These are phyloP conservation scores for Claviceps humidiphila DNA, from an alignment of 2,329 filamentous ascomycete genomes.

Conservation along the genomic window DNA sequence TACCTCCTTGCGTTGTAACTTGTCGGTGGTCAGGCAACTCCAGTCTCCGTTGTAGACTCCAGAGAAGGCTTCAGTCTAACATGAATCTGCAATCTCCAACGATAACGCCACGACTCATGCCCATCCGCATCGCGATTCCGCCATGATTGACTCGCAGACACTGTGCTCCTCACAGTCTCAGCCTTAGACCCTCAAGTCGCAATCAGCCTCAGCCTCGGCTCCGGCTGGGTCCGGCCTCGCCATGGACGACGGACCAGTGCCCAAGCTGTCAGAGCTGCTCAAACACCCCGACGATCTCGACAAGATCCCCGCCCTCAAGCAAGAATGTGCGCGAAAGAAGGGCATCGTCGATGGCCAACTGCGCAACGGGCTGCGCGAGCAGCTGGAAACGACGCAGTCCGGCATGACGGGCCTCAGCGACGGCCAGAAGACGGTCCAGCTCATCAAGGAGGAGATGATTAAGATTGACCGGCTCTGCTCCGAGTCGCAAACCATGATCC, in stretches of 20 bases:
- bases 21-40: no score
- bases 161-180: background rate
- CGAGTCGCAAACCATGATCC: conserved; percentile 94
- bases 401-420: conserved; percentile 83
- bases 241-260: conserved; percentile 47
- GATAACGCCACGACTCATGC: background rate
- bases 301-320: conserved; percentile 80
- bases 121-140: background rate
- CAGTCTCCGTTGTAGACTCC: no score
- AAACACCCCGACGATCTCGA: conserved; percentile 94
- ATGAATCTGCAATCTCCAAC: background rate
- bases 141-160: background rate
- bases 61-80: no score
- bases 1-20: no score
- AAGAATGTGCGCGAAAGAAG: conserved; percentile 92
- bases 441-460: conserved; percentile 97
- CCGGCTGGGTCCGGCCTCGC: conserved; percentile 1
- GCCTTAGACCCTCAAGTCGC: background rate
- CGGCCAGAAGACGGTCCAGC: conserved; percentile 79
- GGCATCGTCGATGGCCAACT: conserved; percentile 81
- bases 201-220: background rate
- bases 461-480: conserved; percentile 96
- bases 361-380: conserved; percentile 74
- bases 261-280: conserved; percentile 84
- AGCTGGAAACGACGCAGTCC: conserved; percentile 85